These are phyloP conservation scores for Crucihimalaya himalaica DNA, from an alignment of 345 rosid species.

Conservation along the genomic window DNA sequence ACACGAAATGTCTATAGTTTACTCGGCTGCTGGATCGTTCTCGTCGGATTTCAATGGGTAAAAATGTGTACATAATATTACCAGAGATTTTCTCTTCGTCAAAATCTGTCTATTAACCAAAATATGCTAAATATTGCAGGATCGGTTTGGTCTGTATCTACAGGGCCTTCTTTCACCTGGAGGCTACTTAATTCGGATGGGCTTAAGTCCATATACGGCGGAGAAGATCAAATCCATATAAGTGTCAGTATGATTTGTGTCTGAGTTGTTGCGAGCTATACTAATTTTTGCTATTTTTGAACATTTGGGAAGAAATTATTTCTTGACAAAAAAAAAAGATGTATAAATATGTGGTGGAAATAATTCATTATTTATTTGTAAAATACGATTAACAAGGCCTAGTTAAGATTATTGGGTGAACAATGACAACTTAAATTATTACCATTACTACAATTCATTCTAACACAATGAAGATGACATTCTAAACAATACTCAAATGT, in stretches of 20 bases:
- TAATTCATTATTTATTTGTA: too few relatives aligned
- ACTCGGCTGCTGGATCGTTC: slow-evolving; percentile 69
- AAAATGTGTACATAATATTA: slow-evolving; percentile 15
- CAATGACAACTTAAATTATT: too few relatives aligned
- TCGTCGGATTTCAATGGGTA: slow-evolving; percentile 83
- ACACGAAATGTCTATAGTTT: slow-evolving; percentile 61
- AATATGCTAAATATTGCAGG: slow-evolving; percentile 46
- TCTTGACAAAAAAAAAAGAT: too few relatives aligned
- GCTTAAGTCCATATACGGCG: slow-evolving; percentile 26
- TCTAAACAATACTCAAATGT: too few relatives aligned
- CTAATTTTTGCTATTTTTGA: too few relatives aligned
- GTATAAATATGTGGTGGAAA: too few relatives aligned
- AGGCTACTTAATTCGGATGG: slow-evolving; percentile 55
- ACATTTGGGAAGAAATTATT: too few relatives aligned
- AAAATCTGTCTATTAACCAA: background rate
- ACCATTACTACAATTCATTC: too few relatives aligned
- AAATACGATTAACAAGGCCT: too few relatives aligned
- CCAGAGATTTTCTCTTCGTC: background rate
- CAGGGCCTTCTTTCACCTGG: slow-evolving; percentile 61
- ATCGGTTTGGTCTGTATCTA: slow-evolving; percentile 55
- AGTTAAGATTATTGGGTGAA: too few relatives aligned
- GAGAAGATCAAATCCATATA: slow-evolving; percentile 48
- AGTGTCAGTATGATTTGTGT: slow-evolving; percentile 23
- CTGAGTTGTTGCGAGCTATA: background rate
- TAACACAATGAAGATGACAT: too few relatives aligned